Base-by-base conservation (phyloP, 805 yeast genomes). In the Metschnikowia koreensis region DNA sequence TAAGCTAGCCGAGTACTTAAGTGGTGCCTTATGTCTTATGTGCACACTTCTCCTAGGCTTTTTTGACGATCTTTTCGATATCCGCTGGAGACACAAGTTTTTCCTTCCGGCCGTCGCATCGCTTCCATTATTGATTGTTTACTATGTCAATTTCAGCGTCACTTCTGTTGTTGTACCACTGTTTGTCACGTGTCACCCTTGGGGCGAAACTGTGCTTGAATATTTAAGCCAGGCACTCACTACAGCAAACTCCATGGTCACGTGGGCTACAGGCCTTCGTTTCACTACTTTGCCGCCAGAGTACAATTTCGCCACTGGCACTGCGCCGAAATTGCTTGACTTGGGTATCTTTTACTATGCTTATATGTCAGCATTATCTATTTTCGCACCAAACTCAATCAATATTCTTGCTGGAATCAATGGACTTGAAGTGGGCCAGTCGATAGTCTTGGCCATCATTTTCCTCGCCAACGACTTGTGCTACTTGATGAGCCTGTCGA, bases 21-120 rank as follows among this genome's bases (percentile, higher is more conserved):
- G 96, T 61, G 96, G 96, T 5, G 75, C 93, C 9, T 70, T 94
- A 53, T 89, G 96, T 54, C 70, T 94, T 44, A 90, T 90, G 69
- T 82, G 90, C 58, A 92, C 94, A 66, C 78, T 91, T 13, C 72
- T 94, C 41, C 74, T 94, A 41, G 99, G 99, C 0, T 77, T 94
- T 31, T 87, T 96, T 44, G 99, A 94, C 68, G 99, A 94, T 72
- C 76, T 94, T 61, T 94, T 94, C 64, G 99, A 94, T 68, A 83
- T 94, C 56, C 80, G 97, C 60, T 94, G 99, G 99, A 79, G 99
- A 65, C 97, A 94, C 73, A 94, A 94, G 75, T 90, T 94, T 71
- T 90, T 94, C 62, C 66, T 94, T 58, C 99, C 99, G 0, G 97
- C 97, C 0, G 82, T 94, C 49, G 97, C 97, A 0, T 85, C 97